Evolutionary conservation across 257 asterid species (phyloP).

Genomic region (Hygrophila difformis): DNA sequence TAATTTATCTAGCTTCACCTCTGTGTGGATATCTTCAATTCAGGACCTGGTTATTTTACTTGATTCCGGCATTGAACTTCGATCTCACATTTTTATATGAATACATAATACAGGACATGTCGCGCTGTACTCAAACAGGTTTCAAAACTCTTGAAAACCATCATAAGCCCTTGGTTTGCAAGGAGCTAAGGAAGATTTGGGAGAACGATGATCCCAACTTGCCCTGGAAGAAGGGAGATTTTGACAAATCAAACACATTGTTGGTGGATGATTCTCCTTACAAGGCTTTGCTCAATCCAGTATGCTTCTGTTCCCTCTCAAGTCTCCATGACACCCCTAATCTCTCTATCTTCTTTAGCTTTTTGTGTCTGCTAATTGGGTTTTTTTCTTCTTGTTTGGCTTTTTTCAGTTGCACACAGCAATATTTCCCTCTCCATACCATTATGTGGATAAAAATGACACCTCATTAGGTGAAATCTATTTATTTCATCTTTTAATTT

Average conservation of each 20-base stretch:
- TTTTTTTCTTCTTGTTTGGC: slow-evolving; percentile 9
- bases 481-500: slow-evolving; percentile 2
- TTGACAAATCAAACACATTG: slow-evolving; percentile 69
- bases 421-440: slow-evolving; percentile 57
- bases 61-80: too few relatives aligned
- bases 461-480: slow-evolving; percentile 51
- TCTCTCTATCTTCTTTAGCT: neutral
- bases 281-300: slow-evolving; percentile 92
- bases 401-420: slow-evolving; percentile 55
- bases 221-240: slow-evolving; percentile 71
- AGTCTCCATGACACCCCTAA: neutral
- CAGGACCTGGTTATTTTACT: neutral
- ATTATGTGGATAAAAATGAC: slow-evolving; percentile 28
- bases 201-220: slow-evolving; percentile 29
- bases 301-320: slow-evolving; percentile 26
- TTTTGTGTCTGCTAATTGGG: neutral
- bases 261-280: slow-evolving; percentile 91
- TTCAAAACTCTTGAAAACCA: slow-evolving; percentile 54
- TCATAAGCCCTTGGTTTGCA: slow-evolving; percentile 70
- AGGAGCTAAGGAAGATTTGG: slow-evolving; percentile 78
- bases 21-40: too few relatives aligned
- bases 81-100: too few relatives aligned
- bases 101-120: slow-evolving; percentile 63
- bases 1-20: too few relatives aligned
- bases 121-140: slow-evolving; percentile 41